phyloP scores from a whole-genome alignment of 129 eudicot species.

The Helianthus tuberosus region DNA sequence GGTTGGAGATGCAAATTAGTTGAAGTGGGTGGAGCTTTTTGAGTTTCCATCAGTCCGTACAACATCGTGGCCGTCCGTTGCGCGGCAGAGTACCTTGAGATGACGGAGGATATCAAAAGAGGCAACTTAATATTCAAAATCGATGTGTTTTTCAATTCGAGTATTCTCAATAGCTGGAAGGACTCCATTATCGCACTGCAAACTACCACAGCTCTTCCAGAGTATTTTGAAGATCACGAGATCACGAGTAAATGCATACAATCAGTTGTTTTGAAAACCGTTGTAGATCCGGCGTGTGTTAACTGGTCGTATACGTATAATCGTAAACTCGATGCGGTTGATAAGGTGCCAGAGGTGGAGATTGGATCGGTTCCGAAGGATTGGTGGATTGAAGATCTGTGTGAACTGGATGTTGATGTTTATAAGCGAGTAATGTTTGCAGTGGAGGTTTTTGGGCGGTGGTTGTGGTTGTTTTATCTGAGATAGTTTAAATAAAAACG shows the following conservation, averaged over 20 bases:
- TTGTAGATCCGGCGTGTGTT: constrained; percentile 55
- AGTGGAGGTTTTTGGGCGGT: no score
- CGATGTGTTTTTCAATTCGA: constrained; percentile 82
- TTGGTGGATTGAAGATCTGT: constrained; percentile 96
- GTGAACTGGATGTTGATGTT: constrained; percentile 74
- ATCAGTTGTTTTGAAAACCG: constrained; percentile 71
- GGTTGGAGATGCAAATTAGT: no score
- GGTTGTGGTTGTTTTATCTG: no score
- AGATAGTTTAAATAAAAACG: no score
- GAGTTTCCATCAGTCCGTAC: constrained; percentile 78
- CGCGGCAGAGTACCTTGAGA: constrained; percentile 92
- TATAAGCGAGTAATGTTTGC: constrained; percentile 77
- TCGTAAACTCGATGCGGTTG: constrained; percentile 43
- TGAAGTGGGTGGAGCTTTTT: no score
- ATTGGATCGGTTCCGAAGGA: constrained; percentile 66
- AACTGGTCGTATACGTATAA: constrained; percentile 90
- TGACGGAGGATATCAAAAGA: constrained; percentile 74
- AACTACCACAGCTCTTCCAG: constrained; percentile 53
- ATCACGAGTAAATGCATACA: constrained; percentile 68
- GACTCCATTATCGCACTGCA: constrained; percentile 85
- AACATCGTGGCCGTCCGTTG: constrained; percentile 88
- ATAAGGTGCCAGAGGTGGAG: constrained; percentile 31
- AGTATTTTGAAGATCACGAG: constrained; percentile 72
- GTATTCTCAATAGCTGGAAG: constrained; percentile 85
- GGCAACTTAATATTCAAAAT: constrained; percentile 76